A percentile compares a stretch with the other conserved stretches of the same genome.
These are phyloP conservation scores for Amyloporia xantha DNA, from an alignment of 768 basidiomycete species.

Conservation along the genomic window DNA sequence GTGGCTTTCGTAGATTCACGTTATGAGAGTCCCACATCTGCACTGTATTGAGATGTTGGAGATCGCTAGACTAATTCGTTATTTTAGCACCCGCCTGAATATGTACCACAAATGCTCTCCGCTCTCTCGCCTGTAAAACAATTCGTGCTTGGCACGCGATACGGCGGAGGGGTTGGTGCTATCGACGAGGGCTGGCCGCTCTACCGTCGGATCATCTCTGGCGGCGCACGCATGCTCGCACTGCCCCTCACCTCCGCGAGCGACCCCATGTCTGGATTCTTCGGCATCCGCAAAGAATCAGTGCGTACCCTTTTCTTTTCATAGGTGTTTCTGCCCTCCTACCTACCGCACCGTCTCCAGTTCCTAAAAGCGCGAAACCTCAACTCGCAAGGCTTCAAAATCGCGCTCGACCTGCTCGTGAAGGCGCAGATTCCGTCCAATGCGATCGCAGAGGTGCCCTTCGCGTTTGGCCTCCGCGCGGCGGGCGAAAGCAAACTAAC, in stretches of 20 bases:
- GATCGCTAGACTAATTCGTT: not conserved
- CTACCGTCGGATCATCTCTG: constrained; percentile 24
- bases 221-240: constrained; percentile 23
- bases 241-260: constrained; percentile 24
- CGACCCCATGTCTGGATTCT: constrained; percentile 27
- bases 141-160: constrained; percentile 25
- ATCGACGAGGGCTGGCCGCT: constrained; percentile 26
- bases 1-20: too few relatives aligned
- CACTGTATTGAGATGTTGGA: not conserved
- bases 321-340: not conserved
- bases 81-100: constrained; percentile 23
- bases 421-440: constrained; percentile 19
- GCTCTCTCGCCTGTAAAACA: constrained; percentile 16
- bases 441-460: constrained; percentile 25
- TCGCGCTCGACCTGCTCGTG: constrained; percentile 25
- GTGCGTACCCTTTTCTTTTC: constrained; percentile 9
- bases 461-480: constrained; percentile 24
- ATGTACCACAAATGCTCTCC: constrained; percentile 22
- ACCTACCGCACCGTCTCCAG: constrained; percentile 5
- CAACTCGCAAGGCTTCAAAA: constrained; percentile 26
- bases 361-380: constrained; percentile 23
- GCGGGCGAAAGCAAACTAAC: constrained; percentile 26
- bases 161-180: constrained; percentile 19
- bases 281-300: constrained; percentile 23
- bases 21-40: not conserved